Evolutionary conservation across 1,284 basidiomycete species (phyloP).

Genomic region (Ceratobasidium sp.): DNA sequence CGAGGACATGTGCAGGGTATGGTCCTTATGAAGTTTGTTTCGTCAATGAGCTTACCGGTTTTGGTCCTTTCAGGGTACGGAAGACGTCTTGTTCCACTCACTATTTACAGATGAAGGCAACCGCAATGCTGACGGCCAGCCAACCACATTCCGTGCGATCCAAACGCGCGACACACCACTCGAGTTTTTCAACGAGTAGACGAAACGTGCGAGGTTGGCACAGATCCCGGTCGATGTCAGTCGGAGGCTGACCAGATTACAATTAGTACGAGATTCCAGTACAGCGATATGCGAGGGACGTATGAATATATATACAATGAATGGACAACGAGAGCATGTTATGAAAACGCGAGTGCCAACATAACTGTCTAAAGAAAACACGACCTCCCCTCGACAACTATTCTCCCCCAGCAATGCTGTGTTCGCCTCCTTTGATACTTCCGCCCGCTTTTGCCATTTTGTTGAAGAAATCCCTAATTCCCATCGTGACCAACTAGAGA

Average conservation of each 20-base stretch:
- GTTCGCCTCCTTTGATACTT: constrained; percentile 36
- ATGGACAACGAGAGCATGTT: neutral
- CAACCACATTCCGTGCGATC: constrained; percentile 73
- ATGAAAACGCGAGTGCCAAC: neutral
- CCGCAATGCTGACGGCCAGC: constrained; percentile 65
- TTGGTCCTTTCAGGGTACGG: constrained; percentile 64
- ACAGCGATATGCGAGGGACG: constrained; percentile 23
- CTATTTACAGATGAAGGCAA: constrained; percentile 75
- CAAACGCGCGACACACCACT: constrained; percentile 70
- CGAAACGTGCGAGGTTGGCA: neutral
- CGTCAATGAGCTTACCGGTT: neutral
- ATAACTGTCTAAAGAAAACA: constrained; percentile 3
- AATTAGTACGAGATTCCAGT: constrained; percentile 30
- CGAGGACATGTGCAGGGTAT: constrained; percentile 6
- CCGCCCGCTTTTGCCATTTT: constrained; percentile 38
- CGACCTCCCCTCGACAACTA: neutral
- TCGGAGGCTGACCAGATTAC: constrained; percentile 21
- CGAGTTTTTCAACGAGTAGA: constrained; percentile 79
- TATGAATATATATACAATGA: constrained; percentile 39
- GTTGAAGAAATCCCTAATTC: constrained; percentile 41
- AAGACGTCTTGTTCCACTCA: constrained; percentile 78
- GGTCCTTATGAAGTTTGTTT: neutral
- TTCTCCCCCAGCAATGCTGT: constrained; percentile 24
- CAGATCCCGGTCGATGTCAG: neutral
- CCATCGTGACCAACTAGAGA: constrained; percentile 33